Evolutionary conservation across 2,329 filamentous ascomycete genomes (phyloP).

Genomic region (Colletotrichum orchidophilum): DNA sequence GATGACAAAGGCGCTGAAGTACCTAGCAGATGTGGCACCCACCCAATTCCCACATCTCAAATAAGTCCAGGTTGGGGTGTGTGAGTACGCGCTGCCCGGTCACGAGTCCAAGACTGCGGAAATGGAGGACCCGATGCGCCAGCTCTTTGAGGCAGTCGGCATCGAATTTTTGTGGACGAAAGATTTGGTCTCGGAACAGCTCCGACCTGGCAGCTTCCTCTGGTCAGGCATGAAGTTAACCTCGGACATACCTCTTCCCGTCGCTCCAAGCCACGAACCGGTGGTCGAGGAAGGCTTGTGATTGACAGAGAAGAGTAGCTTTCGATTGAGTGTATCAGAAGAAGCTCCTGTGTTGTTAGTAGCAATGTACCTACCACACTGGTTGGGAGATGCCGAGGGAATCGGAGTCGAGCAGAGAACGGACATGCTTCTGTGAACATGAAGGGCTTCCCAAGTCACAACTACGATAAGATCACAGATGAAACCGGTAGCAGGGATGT

Average conservation of each 20-base stretch:
- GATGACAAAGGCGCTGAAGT: not conserved
- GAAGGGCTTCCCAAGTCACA: not conserved
- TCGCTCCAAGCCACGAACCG: no score
- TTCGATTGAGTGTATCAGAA: not conserved
- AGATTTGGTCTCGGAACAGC: not conserved
- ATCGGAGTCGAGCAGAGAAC: not conserved
- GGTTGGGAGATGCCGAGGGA: not conserved
- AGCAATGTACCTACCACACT: not conserved
- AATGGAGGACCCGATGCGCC: not conserved
- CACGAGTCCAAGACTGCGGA: not conserved
- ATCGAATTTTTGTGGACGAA: not conserved
- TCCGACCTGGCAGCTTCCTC: not conserved
- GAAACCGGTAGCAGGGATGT: not conserved
- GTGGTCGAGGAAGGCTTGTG: no score
- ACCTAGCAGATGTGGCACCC: not conserved
- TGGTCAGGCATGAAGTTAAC: not conserved
- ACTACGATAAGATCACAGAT: not conserved
- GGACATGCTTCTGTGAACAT: not conserved
- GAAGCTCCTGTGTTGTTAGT: not conserved
- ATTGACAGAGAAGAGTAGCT: not conserved
- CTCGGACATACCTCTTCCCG: not conserved
- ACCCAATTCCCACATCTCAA: not conserved
- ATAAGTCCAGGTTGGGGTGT: not conserved
- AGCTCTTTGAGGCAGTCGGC: not conserved
- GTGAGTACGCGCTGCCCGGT: not conserved